Evolutionary conservation across 768 basidiomycete species (phyloP), one percentile per base, ranked within the genome.

Genomic region (Amanita molliuscula): DNA sequence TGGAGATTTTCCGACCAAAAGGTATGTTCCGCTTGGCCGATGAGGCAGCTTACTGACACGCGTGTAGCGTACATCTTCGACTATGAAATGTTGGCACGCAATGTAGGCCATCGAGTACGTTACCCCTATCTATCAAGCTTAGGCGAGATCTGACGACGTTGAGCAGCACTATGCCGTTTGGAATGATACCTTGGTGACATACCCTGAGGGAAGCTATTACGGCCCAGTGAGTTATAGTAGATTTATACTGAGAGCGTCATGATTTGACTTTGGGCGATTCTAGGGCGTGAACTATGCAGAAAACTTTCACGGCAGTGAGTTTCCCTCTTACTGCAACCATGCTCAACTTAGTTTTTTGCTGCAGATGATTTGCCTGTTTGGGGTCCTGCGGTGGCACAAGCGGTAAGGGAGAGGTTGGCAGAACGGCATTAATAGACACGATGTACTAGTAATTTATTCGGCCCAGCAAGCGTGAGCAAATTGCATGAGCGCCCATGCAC

Each of bases 1-100:
- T 86, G 57, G 84, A 88, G 62, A 77, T 86, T 26, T 78, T 87
- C 64, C 72, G 67, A 55, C 82, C 82, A 0, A 65, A 63, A 34
- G 82, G 82, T 51, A 47, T 13, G 28, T 26, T 46, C 6, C 3
- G 26, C 21, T 18, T 20, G 23, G 20, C 18, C 9, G 11, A 13
- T 34, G 20, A 33, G 23, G 21, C 6, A 0, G 23, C 20, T 7
- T 16, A 40, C 25, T 40, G 47, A 48, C 35, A 5, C 5, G n/a
- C 25, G 13, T 21, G 15, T 20, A 44, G 72, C 65, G 3, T 69
- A 62, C 49, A 13, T 54, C 0, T 70, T 69, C 42, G 70, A 73
- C 52, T 73, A 73, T 50, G 65, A 69, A 54, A 62, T 73, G 37
- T 58, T 73, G 2, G 65, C 72, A 13, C 58, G 66, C 35, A 72